Percentiles rank a stretch among this genome's conserved stretches.
Evolutionary conservation across 768 basidiomycete genomes (phyloP).

Genomic region (Tephrocybe sp.): DNA sequence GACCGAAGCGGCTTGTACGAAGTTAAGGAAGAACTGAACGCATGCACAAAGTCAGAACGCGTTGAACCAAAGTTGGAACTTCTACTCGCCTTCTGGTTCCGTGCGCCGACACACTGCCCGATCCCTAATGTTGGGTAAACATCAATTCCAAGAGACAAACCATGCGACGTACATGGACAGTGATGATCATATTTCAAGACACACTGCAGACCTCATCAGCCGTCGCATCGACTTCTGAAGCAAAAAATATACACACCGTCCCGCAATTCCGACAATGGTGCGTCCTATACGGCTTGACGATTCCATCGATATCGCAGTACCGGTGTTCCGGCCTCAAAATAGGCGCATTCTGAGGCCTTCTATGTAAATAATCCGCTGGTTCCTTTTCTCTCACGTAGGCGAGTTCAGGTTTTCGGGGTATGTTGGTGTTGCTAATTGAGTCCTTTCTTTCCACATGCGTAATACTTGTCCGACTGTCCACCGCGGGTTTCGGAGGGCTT

Average conservation of each 20-base stretch:
- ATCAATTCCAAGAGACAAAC: background rate
- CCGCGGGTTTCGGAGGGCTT: background rate
- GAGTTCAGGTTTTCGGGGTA: slow-evolving; percentile 9
- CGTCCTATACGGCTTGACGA: slow-evolving; percentile 72
- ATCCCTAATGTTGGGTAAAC: slow-evolving; percentile 58
- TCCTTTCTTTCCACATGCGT: background rate
- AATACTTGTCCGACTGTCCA: background rate
- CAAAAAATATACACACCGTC: slow-evolving; percentile 51
- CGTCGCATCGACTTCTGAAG: background rate
- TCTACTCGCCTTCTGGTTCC: slow-evolving; percentile 74
- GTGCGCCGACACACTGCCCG: slow-evolving; percentile 91
- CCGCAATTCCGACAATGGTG: slow-evolving; percentile 86
- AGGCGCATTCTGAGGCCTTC: slow-evolving; percentile 36
- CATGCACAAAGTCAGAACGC: background rate
- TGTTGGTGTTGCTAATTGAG: background rate
- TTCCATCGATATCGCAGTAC: slow-evolving; percentile 62
- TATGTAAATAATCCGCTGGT: slow-evolving; percentile 22
- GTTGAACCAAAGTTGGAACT: too few species aligned
- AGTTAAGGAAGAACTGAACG: slow-evolving; percentile 80
- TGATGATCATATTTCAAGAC: slow-evolving; percentile 86
- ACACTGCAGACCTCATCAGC: slow-evolving; percentile 45
- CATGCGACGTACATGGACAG: slow-evolving; percentile 70
- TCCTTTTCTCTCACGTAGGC: slow-evolving; percentile 1
- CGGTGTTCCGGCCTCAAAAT: slow-evolving; percentile 62
- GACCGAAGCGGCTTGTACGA: slow-evolving; percentile 60